These are phyloP conservation scores for Potentilla sterilis DNA, from an alignment of 306 rosid species.

Conservation along the genomic window DNA sequence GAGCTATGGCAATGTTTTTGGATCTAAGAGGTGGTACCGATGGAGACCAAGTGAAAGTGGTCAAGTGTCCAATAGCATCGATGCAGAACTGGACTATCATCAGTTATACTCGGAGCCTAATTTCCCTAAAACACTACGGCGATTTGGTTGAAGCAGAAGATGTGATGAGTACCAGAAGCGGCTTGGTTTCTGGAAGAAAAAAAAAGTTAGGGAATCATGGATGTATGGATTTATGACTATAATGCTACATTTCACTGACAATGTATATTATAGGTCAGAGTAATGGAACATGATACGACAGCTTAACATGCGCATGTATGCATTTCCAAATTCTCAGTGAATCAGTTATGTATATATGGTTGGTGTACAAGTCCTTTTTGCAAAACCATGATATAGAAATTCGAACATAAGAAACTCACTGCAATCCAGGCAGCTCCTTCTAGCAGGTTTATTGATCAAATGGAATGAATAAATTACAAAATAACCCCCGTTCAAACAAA, in stretches of 20 bases:
- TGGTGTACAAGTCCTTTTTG: not conserved
- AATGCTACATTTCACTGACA: not conserved
- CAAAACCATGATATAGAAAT: not conserved
- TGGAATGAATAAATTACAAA: slow-evolving; percentile 8
- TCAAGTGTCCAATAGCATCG: not conserved
- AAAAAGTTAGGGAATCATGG: not conserved
- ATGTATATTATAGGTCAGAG: not conserved
- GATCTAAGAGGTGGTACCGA: not conserved
- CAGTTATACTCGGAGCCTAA: not conserved
- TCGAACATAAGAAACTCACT: not conserved
- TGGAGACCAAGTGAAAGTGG: not conserved
- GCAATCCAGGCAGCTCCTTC: not conserved
- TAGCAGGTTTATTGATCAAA: not conserved
- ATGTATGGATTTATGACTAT: not conserved
- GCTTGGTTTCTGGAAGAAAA: not conserved
- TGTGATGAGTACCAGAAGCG: not conserved
- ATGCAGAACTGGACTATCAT: not conserved
- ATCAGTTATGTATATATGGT: no score
- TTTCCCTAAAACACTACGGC: slow-evolving; percentile 4
- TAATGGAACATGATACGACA: not conserved
- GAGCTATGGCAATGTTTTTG: not conserved
- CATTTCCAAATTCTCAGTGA: no score
- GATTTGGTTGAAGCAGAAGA: not conserved
- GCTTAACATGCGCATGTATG: not conserved
- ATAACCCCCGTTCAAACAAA: slow-evolving; percentile 16